Evolutionary conservation across 2,329 filamentous ascomycete genomes (phyloP).

Genomic region (Aspergillus sp.): DNA sequence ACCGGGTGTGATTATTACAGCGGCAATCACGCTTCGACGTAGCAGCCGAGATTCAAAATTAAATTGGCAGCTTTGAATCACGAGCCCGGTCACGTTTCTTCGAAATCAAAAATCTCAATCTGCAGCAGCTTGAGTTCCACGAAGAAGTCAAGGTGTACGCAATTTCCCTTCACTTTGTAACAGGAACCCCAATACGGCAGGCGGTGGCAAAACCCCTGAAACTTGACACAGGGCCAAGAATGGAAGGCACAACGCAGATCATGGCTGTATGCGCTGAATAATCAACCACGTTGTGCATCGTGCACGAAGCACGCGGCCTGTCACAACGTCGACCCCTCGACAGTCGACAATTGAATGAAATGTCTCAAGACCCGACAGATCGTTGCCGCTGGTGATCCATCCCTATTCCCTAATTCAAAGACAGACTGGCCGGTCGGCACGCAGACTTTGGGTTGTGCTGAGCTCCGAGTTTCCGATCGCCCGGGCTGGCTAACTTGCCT

Average conservation of each 20-base stretch:
- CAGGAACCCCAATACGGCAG: conserved; percentile 3
- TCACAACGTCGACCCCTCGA: background rate
- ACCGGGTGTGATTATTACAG: background rate
- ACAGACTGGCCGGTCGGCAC: background rate
- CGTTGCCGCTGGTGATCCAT: background rate
- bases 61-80: background rate
- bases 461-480: background rate
- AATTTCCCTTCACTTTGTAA: background rate
- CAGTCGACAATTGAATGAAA: background rate
- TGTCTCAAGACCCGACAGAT: no score
- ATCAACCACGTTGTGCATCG: background rate
- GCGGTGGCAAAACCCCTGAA: conserved; percentile 16
- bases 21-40: background rate
- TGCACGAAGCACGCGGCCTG: background rate
- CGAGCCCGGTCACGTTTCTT: background rate
- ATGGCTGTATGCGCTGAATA: background rate
- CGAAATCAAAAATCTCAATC: background rate
- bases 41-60: no score
- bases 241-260: conserved; percentile 9
- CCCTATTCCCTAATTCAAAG: no score
- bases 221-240: background rate
- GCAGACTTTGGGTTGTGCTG: background rate
- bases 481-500: background rate
- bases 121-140: background rate
- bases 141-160: background rate